Percentiles rank a stretch among this genome's conserved stretches.
These are phyloP conservation scores for Daphne laureola DNA, from an alignment of 441 rosid genomes.

Conservation along the genomic window DNA sequence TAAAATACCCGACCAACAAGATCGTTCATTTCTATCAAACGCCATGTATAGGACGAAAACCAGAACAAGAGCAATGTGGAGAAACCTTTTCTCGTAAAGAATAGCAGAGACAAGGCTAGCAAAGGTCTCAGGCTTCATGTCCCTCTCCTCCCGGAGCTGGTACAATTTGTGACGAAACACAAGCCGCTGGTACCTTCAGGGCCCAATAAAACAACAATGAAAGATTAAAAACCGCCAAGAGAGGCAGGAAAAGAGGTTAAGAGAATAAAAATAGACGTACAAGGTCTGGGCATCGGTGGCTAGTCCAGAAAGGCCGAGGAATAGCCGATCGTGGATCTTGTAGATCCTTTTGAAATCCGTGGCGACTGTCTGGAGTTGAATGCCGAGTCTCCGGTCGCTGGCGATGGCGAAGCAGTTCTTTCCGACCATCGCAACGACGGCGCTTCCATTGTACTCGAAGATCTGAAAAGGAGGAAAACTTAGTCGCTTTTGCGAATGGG, in stretches of 20 bases:
- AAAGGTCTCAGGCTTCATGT: slow-evolving; percentile 95
- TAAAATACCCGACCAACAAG: too few species aligned
- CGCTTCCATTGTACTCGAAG: slow-evolving; percentile 97
- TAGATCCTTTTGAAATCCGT: slow-evolving; percentile 82
- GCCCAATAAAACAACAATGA: not conserved
- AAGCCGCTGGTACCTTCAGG: slow-evolving; percentile 78
- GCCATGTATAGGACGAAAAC: too few species aligned
- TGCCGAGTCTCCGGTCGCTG: slow-evolving; percentile 84
- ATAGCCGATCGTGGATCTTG: slow-evolving; percentile 75
- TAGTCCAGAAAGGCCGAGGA: slow-evolving; percentile 83
- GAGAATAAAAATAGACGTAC: slow-evolving; percentile 22
- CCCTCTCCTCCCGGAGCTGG: slow-evolving; percentile 89
- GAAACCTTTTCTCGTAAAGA: slow-evolving; percentile 90
- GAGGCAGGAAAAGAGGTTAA: not conserved
- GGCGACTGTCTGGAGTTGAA: slow-evolving; percentile 90
- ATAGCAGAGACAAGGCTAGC: slow-evolving; percentile 90
- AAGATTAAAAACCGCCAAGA: slow-evolving; percentile 2
- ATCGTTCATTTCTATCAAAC: too few species aligned
- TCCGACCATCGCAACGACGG: slow-evolving; percentile 95
- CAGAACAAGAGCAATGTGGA: not conserved
- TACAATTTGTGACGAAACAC: slow-evolving; percentile 86
- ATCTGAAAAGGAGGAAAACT: slow-evolving; percentile 34
- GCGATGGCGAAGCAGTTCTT: slow-evolving; percentile 96
- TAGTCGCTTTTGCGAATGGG: not conserved
- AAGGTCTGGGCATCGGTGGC: slow-evolving; percentile 88